These are phyloP conservation scores for Cladosporium sp. DNA, from an alignment of 2,329 filamentous ascomycete genomes.

Conservation along the genomic window DNA sequence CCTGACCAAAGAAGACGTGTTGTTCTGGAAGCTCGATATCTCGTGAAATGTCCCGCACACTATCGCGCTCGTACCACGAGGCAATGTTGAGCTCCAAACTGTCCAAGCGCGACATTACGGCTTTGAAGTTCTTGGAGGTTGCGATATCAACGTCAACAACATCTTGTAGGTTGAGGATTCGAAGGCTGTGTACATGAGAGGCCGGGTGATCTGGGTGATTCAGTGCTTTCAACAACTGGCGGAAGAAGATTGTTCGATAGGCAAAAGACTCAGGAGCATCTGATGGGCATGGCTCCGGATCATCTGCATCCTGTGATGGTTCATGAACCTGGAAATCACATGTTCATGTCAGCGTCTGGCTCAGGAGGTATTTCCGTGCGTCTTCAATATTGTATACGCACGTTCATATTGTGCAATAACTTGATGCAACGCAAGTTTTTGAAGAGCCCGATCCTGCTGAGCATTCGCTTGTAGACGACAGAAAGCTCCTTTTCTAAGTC, in stretches of 20 bases:
- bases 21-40: conserved; percentile 15
- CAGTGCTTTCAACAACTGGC: neutral
- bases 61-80: conserved; percentile 19
- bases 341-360: neutral
- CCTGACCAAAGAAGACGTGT: conserved; percentile 21
- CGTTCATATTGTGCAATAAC: neutral
- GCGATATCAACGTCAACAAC: conserved; percentile 10
- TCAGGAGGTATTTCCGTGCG: neutral
- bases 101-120: conserved; percentile 16
- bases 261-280: neutral
- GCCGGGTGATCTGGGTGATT: conserved; percentile 12
- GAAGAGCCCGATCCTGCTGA: conserved; percentile 1
- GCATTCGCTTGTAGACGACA: neutral
- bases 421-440: neutral
- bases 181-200: conserved; percentile 16
- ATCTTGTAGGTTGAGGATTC: conserved; percentile 26
- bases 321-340: neutral
- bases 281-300: too few relatives aligned
- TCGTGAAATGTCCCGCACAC: conserved; percentile 11
- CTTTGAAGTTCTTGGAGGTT: conserved; percentile 17
- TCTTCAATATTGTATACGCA: neutral
- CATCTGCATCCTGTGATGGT: neutral
- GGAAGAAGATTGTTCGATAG: neutral
- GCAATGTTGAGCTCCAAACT: conserved; percentile 21
- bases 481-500: neutral